Conservation (phyloP, 78 protist genomes). For the Dictyostelium firmibasis region DNA sequence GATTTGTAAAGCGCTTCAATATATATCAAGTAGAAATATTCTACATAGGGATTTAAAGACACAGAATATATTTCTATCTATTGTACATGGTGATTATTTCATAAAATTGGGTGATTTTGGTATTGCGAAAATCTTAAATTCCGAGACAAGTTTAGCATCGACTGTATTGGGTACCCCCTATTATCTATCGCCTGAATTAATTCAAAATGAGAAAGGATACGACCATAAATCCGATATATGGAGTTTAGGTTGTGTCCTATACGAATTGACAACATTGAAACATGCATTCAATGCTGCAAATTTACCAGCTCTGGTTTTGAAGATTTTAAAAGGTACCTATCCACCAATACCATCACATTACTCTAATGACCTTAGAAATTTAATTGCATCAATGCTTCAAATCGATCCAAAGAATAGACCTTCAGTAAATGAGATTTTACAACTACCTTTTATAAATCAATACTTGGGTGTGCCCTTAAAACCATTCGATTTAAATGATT, state of each 20-base stretch:
- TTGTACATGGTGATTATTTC: constrained; percentile 7
- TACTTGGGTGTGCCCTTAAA: constrained; percentile 20
- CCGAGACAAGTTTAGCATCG: constrained; percentile 82
- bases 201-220: constrained; percentile 90
- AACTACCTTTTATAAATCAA: constrained; percentile 41
- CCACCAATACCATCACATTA: constrained; percentile 90
- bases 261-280: constrained; percentile 90
- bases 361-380: constrained; percentile 44
- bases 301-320: constrained; percentile 87
- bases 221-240: constrained; percentile 90
- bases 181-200: constrained; percentile 93
- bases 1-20: constrained; percentile 63
- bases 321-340: constrained; percentile 91
- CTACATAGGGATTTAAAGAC: constrained; percentile 83
- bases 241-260: constrained; percentile 84
- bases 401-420: constrained; percentile 85
- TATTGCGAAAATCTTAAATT: constrained; percentile 90
- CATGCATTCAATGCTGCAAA: constrained; percentile 93
- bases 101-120: constrained; percentile 97
- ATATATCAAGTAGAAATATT: constrained; percentile 42
- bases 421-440: constrained; percentile 70
- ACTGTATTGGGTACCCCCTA: constrained; percentile 96
- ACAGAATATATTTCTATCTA: constrained; percentile 92
- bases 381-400: constrained; percentile 80
- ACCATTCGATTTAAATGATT: constrained; percentile 14